Evolutionary conservation across 108 stramenopile species (phyloP), one percentile per base, ranked within the genome.

Genomic region (Ochromonas danica): DNA sequence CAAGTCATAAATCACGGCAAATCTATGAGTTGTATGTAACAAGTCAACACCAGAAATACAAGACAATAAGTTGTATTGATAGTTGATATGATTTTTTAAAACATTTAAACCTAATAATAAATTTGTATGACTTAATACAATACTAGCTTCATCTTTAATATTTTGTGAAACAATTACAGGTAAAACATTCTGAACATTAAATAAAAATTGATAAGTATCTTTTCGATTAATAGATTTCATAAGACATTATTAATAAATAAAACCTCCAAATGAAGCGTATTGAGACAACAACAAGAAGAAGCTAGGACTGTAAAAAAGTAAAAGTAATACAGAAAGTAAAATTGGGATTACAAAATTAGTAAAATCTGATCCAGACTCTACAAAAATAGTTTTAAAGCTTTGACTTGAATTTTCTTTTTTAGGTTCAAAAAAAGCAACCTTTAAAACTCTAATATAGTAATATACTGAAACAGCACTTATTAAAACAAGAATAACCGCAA

Each of bases 391-490:
- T 57, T 57, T 57, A 57, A 57, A 57, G 51, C 51, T 57, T 57
- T 57, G 51, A 57, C 51, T 57, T 57, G 51, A 57, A 57, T 57
- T 57, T 57, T 57, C 51, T 57, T 57, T 57, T 57, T 71, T 57
- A 17, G 22, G 22, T 80, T 80, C 71, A 80, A 72, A 80, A 80
- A 80, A 70, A 71, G 71, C 36, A 40, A 71, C 39, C 31, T 80
- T 71, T 2, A 80, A 40, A 27, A 80, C 62, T 80, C 71, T 41
- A 71, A 80, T 71, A 80, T 70, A 80, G 43, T 80, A 80, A 31
- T 70, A 42, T 1, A 80, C 33, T 42, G 80, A 70, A 72, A 80
- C 70, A 40, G 80, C 65, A 71, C 71, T 41, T 1, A 80, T 71
- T 42, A 71, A 62, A 71, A 80, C 70, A 40, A 80, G 31, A 33